These are phyloP conservation scores for Clausena lansium DNA, from an alignment of 345 rosid species.

Conservation along the genomic window DNA sequence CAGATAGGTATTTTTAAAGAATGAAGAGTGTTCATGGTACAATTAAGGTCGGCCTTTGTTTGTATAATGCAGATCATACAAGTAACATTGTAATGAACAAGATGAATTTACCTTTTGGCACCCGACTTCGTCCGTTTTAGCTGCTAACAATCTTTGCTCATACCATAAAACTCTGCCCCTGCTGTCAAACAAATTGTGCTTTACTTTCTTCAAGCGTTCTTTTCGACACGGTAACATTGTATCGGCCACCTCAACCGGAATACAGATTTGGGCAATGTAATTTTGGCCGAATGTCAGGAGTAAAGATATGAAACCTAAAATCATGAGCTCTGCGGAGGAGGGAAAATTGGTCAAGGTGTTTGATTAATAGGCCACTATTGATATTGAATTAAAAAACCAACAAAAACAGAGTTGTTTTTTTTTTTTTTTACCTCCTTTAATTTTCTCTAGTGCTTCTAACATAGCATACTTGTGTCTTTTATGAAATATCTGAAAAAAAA, in stretches of 20 bases:
- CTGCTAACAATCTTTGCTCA: constrained; percentile 49
- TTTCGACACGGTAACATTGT: constrained; percentile 75
- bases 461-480: constrained; percentile 59
- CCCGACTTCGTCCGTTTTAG: neutral
- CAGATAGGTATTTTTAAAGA: neutral
- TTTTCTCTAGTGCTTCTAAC: constrained; percentile 77
- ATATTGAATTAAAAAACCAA: neutral
- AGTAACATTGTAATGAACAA: neutral
- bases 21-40: neutral
- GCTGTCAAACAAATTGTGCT: neutral
- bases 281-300: constrained; percentile 75
- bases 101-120: constrained; percentile 37
- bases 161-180: constrained; percentile 38
- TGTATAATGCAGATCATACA: neutral
- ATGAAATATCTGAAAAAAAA: constrained; percentile 39
- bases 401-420: neutral
- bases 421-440: constrained; percentile 59
- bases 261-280: constrained; percentile 68
- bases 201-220: neutral
- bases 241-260: constrained; percentile 44
- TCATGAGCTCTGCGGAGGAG: constrained; percentile 73
- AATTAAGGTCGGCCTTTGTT: neutral
- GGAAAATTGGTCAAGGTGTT: neutral
- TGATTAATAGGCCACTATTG: neutral
- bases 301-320: constrained; percentile 90